These are phyloP conservation scores for Ogataea neopini DNA, from an alignment of 805 yeast genomes.

Conservation along the genomic window DNA sequence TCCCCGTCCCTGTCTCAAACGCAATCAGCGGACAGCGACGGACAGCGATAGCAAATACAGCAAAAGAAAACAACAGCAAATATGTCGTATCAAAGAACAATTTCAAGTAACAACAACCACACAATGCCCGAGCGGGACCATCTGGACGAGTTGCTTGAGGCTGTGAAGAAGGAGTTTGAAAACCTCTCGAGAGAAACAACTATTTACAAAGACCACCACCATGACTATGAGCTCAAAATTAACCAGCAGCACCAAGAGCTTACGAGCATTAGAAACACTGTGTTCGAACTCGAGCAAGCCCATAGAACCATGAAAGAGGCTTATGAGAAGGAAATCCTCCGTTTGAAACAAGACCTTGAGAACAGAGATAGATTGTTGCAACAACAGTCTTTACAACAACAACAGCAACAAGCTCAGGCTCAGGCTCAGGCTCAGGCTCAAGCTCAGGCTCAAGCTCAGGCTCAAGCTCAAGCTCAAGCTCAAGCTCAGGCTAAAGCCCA, in stretches of 20 bases:
- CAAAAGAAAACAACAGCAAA: background rate
- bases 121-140: slow-evolving; percentile 33
- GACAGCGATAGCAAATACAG: background rate
- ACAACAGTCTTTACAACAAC: slow-evolving; percentile 40
- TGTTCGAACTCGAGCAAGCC: slow-evolving; percentile 89
- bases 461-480: slow-evolving; percentile 33
- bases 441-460: slow-evolving; percentile 36
- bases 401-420: slow-evolving; percentile 22
- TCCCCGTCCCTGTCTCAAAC: background rate
- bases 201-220: slow-evolving; percentile 83
- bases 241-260: slow-evolving; percentile 91
- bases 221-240: slow-evolving; percentile 86
- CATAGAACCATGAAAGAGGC: slow-evolving; percentile 95
- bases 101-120: slow-evolving; percentile 23
- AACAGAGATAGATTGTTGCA: slow-evolving; percentile 64
- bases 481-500: slow-evolving; percentile 28
- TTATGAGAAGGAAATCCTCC: slow-evolving; percentile 87
- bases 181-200: slow-evolving; percentile 83
- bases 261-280: slow-evolving; percentile 91
- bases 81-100: slow-evolving; percentile 34
- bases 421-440: slow-evolving; percentile 36
- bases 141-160: slow-evolving; percentile 77
- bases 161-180: slow-evolving; percentile 89
- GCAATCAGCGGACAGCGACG: slow-evolving; percentile 4
- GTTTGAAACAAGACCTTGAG: slow-evolving; percentile 84